These are phyloP conservation scores for Botryotinia globosa DNA, from an alignment of 2,329 filamentous ascomycete genomes.

Conservation along the genomic window DNA sequence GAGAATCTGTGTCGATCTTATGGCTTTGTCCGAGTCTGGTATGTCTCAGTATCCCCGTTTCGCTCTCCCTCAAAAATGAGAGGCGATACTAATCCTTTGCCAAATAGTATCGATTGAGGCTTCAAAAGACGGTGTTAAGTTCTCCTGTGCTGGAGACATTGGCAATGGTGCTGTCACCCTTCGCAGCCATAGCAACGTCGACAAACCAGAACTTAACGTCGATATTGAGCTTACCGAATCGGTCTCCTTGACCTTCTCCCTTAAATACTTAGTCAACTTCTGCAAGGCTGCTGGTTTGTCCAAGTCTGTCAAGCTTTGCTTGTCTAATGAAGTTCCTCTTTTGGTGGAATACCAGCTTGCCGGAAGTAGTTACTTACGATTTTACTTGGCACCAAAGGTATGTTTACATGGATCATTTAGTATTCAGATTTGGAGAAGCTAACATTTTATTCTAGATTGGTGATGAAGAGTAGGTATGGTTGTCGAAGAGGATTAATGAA, in stretches of 20 bases:
- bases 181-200: constrained; percentile 81
- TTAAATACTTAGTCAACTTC: constrained; percentile 99
- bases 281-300: constrained; percentile 94
- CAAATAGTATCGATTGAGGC: constrained; percentile 87
- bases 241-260: constrained; percentile 91
- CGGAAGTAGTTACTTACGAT: constrained; percentile 85
- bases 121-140: constrained; percentile 95
- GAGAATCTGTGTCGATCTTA: constrained; percentile 90
- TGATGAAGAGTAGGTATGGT: constrained; percentile 54
- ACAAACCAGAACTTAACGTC: constrained; percentile 83
- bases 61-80: neutral
- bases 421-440: constrained; percentile 16
- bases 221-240: constrained; percentile 89
- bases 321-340: constrained; percentile 94
- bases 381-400: constrained; percentile 98
- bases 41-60: constrained; percentile 39
- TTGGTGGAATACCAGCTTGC: constrained; percentile 85
- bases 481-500: constrained; percentile 30
- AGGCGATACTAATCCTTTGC: constrained; percentile 25
- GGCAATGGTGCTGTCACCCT: constrained; percentile 92
- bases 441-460: constrained; percentile 56
- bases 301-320: constrained; percentile 78
- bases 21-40: constrained; percentile 94
- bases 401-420: neutral
- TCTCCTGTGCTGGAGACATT: constrained; percentile 89